Evolutionary conservation across 129 eudicot species (phyloP), one percentile per base, ranked within the genome.

Genomic region (Flaveria ramosissima): DNA sequence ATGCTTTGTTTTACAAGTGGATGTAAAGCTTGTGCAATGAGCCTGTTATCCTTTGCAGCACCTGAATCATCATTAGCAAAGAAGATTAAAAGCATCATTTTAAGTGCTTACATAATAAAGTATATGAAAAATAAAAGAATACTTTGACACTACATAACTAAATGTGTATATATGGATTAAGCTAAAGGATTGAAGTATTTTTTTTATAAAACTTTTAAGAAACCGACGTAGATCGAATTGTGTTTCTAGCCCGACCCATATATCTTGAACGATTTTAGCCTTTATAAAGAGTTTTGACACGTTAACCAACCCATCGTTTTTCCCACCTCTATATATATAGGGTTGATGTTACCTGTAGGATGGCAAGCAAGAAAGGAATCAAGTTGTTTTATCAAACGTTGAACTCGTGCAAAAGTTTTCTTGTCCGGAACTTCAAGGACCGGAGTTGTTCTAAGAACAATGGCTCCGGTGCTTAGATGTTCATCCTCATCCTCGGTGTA

Each of bases 1-100:
- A 87, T 86, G 78, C 97, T 92, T 30, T 89, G 93, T 66, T 84
- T 85, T 74, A 89, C 87, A 9, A 84, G 64, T 20, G 93, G 88
- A 77, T 87, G 83, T 7, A 92, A 74, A 12, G 97, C 96, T 30
- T 85, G 80, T 36, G 72, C 26, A 66, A 89, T 87, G 30, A 92
- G 41, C 73, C 91, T 85, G 56, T 84, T 79, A 47, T 60, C 53
- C 84, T 78, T 89, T 24, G 96, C 96, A 1, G 68, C 64, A 52
- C 97, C 97, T 92, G 85, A 27, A 55, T 72, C 77, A 66, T 21
- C 42, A 64, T 52, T 17, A n/a, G 66, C 56, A 66, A 12, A 15
- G 9, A 23, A 66, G 41, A 36, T 66, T 12, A 26, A 62, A 14
- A 12, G 11, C 68, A 62, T 62, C 50, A 45, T 45, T 45, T 7